Evolutionary conservation across 1,139 yeast genomes (phyloP), one percentile per base, ranked within the genome.

Genomic region (Diutina mesorugosa): DNA sequence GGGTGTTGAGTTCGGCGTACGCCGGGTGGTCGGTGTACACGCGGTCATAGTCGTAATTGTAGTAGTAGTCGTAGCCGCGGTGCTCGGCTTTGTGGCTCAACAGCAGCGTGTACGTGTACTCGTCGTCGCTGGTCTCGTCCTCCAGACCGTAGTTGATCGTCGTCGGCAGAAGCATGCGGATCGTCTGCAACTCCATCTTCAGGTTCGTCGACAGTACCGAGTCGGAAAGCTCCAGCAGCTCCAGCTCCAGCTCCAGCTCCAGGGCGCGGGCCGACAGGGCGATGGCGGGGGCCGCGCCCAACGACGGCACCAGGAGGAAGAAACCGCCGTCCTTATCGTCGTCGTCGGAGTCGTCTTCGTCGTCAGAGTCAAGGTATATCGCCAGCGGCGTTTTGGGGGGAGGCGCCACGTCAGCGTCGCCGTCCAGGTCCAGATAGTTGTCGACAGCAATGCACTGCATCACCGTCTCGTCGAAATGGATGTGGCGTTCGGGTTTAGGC

Each of bases 381-480:
- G 46, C 54, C 47, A 38, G 47, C 18, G 51, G 29, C 18, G 51
- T 47, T 6, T 16, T 47, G 21, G 12, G 16, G 16, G 16, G 18
- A 2, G 32, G 38, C 9, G 18, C 48, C 18, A 18, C 12, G 38
- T 41, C 35, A 6, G 14, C n/a, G n/a, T 52, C 55, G 35, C 35
- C 46, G 35, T 51, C 54, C 26, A 9, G 6, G 26, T 51, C 54
- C 32, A 41, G 32, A 10, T 50, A 50, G 12, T 69, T 66, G 60
- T 83, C 83, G 21, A 89, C 67, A 0, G 95, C 90, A 59, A 87
- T 82, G 68, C 98, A 91, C 70, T 93, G 98, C 67, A 88, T 91
- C 32, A 93, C 99, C 58, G 90, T 83, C 65, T 90, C 95, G 66
- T 87, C 91, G 71, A 93, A 93, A 70, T 90, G 98, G 58, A 91